Evolutionary conservation across 1,139 yeast species (phyloP), one percentile per base, ranked within the genome.

Genomic region (Wickerhamomyces sp.): DNA sequence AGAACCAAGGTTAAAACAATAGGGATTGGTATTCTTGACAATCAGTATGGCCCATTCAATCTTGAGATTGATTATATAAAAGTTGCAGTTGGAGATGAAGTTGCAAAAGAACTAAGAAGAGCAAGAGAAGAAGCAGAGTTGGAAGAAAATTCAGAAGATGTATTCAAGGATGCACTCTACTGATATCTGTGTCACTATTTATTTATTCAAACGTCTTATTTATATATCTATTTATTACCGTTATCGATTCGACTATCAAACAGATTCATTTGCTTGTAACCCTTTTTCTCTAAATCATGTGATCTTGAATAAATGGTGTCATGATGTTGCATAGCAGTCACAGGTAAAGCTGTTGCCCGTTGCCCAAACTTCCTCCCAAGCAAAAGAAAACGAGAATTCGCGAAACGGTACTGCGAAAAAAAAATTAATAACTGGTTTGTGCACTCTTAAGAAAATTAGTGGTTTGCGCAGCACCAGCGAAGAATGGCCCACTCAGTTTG

Each of bases 21-120:
- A 23, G 96, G 96, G 4, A 68, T 88, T 43, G 94, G 95, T 10
- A 75, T 88, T 43, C 75, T 86, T 48, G 96, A 88, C 63, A 79
- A 84, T 49, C 85, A 81, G 60, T 84, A 80, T 55, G 96, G 96
- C 0, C 90, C 93, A 2, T 88, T 73, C 61, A 73, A 78, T 42
- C 69, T 88, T 50, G 76, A 84, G 50, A 66, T 88, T 45, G 94
- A 85, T 56, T 83, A 87, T 78, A 73, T 87, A 50, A 84, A 82
- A 61, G 89, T 81, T 33, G 74, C 80, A 70, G 78, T 81, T 10
- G 84, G 84, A 14, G 71, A 71, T 30, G 52, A 7, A 77, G 76
- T 53, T 54, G 66, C 47, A 67, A 69, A 45, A 65, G 69, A 49
- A 69, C 43, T 52, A n/a, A 50, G 56, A 45, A 47, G 43, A 14